Conservation (phyloP, 768 basidiomycete species). For the Boletus sp. region DNA sequence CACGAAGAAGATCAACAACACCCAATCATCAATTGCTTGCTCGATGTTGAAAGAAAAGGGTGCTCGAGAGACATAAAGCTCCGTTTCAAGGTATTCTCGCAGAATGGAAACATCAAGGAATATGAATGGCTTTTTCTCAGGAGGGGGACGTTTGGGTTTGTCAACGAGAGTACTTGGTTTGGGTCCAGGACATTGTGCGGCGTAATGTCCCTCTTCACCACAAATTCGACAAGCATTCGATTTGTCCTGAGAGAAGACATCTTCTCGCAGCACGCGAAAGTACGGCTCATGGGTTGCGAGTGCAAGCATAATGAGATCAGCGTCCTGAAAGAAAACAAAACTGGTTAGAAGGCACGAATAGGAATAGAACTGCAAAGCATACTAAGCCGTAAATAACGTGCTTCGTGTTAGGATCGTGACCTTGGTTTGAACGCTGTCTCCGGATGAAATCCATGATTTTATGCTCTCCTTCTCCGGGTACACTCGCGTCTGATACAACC, state of each 20-base stretch:
- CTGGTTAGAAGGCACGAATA: conserved; percentile 5
- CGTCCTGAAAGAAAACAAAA: conserved; percentile 58
- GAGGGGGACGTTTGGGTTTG: conserved; percentile 46
- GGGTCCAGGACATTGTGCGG: conserved; percentile 87
- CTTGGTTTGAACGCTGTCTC: conserved; percentile 78
- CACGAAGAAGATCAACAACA: conserved; percentile 99
- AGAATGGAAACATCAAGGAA: conserved; percentile 96
- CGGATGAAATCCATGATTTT: conserved; percentile 99
- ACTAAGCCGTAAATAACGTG: conserved; percentile 99
- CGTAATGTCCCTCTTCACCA: conserved; percentile 92
- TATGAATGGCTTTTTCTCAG: conserved; percentile 89
- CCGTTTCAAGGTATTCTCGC: conserved; percentile 97
- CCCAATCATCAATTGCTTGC: conserved; percentile 99
- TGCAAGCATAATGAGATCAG: conserved; percentile 98
- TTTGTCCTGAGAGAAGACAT: conserved; percentile 89
- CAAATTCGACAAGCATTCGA: conserved; percentile 84
- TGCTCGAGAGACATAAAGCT: conserved; percentile 76
- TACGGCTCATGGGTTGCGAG: conserved; percentile 98
- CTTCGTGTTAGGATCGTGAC: conserved; percentile 91
- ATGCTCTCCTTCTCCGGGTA: conserved; percentile 98
- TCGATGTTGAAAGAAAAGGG: conserved; percentile 91
- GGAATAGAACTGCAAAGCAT: conserved; percentile 24
- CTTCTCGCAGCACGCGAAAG: conserved; percentile 95
- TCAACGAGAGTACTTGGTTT: conserved; percentile 54
- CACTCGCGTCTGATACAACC: conserved; percentile 93